Evolutionary conservation across 495 filamentous ascomycete genomes (phyloP), one percentile per base, ranked within the genome.

Genomic region (Clohesyomyces aquaticus): DNA sequence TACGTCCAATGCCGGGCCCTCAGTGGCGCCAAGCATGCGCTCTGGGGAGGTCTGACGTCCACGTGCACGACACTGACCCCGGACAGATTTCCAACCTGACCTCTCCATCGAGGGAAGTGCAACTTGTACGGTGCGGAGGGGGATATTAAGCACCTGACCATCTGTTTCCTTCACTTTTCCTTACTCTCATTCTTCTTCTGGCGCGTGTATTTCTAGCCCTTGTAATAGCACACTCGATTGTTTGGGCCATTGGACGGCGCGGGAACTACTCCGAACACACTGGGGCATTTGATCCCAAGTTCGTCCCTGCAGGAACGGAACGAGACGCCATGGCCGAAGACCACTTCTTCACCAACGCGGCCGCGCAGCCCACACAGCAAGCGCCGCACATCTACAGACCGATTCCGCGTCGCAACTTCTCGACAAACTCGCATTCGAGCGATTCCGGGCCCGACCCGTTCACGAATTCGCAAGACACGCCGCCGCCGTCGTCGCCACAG

Each of bases 321-420:
- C 10, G 3, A 46, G 32, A 14, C 22, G 43, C 45, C 42, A 70
- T 70, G 62, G 46, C 56, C 56, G 62, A 60, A 14, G 64, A 59
- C 47, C 53, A 65, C 46, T 51, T 55, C 53, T n/a, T 25, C 28
- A 55, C 12, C 48, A 23, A 9, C 18, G 53, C 53, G 21, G 28
- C 28, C n/a, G 28, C 53, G 23, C 32, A 42, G 22, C 12, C 28
- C 6, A 43, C 56, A 22, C 65, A 59, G 27, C 55, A 61, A 32
- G 56, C 16, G 66, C 75, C 59, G 69, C 81, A 80, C 48, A 77
- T 93, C 69, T 74, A 88, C 58, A 85, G 87, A 25, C 90, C 91
- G 2, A 83, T 86, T 61, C 90, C 91, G 45, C 85, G 88, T 51
- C 87, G 91, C 32, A 81, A 87, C 49, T 95, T 91, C 47, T 79